These are phyloP conservation scores for Pelargonium citronellum DNA, from an alignment of 441 rosid species.

Conservation along the genomic window DNA sequence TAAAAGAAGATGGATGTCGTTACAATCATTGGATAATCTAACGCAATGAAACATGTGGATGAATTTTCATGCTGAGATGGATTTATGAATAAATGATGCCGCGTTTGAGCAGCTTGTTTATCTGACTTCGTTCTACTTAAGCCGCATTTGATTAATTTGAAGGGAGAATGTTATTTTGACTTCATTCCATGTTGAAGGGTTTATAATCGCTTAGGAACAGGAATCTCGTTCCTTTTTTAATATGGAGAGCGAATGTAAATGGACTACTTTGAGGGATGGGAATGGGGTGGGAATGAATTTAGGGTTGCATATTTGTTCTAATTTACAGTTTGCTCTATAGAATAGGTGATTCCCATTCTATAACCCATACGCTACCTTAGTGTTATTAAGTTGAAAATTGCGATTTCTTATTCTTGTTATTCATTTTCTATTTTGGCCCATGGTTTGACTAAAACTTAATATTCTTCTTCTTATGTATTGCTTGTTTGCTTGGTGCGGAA, in stretches of 20 bases:
- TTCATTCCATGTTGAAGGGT: too few relatives aligned
- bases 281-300: too few relatives aligned
- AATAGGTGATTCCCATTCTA: too few relatives aligned
- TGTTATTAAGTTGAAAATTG: background rate
- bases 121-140: background rate
- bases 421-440: conserved; percentile 3
- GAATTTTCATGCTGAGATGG: background rate
- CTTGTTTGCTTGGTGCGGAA: background rate
- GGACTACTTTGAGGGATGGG: too few relatives aligned
- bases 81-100: background rate
- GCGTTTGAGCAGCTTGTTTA: background rate
- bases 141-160: too few relatives aligned
- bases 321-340: too few relatives aligned
- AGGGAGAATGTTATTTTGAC: too few relatives aligned
- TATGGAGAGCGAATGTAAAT: background rate
- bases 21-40: background rate
- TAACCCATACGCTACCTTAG: too few relatives aligned
- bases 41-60: background rate
- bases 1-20: background rate
- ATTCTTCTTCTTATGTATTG: background rate
- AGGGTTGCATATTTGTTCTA: too few relatives aligned
- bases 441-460: background rate
- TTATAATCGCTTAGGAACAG: too few relatives aligned
- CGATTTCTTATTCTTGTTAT: background rate
- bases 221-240: background rate